These are phyloP conservation scores for Bipolaris sorokiniana DNA, from an alignment of 2,329 filamentous ascomycete genomes.

Conservation along the genomic window DNA sequence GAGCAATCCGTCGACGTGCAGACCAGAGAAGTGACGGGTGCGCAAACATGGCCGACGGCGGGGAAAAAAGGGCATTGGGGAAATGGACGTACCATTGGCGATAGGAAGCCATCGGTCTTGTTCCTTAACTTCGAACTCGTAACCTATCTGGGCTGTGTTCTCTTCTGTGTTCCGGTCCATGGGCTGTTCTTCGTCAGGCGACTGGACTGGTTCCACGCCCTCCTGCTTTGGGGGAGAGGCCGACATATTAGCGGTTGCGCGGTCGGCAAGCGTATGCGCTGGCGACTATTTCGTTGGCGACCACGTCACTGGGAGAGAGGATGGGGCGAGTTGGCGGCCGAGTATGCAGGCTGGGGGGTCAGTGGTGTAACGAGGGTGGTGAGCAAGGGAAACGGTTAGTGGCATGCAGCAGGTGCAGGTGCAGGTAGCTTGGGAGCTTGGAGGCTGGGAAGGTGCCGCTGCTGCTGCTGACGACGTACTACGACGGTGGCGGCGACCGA, in stretches of 20 bases:
- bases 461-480: slow-evolving; percentile 21
- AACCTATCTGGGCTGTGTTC: slow-evolving; percentile 76
- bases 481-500: neutral
- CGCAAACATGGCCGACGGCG: slow-evolving; percentile 47
- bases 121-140: slow-evolving; percentile 99
- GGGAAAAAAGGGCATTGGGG: slow-evolving; percentile 37
- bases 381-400: slow-evolving; percentile 39
- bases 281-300: slow-evolving; percentile 46
- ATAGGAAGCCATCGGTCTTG: slow-evolving; percentile 99
- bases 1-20: slow-evolving; percentile 50
- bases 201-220: slow-evolving; percentile 91
- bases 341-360: slow-evolving; percentile 39
- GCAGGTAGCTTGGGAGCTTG: neutral
- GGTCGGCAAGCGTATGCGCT: slow-evolving; percentile 56
- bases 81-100: slow-evolving; percentile 91
- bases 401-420: slow-evolving; percentile 35
- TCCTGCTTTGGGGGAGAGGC: slow-evolving; percentile 85
- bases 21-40: slow-evolving; percentile 31
- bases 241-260: slow-evolving; percentile 69
- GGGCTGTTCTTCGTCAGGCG: slow-evolving; percentile 89
- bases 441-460: slow-evolving; percentile 27
- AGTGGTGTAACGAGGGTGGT: slow-evolving; percentile 41
- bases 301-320: slow-evolving; percentile 47
- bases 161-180: slow-evolving; percentile 85
- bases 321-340: slow-evolving; percentile 42